Conservation (phyloP, 2,329 filamentous ascomycete genomes). For the Neonectria coccinea region DNA sequence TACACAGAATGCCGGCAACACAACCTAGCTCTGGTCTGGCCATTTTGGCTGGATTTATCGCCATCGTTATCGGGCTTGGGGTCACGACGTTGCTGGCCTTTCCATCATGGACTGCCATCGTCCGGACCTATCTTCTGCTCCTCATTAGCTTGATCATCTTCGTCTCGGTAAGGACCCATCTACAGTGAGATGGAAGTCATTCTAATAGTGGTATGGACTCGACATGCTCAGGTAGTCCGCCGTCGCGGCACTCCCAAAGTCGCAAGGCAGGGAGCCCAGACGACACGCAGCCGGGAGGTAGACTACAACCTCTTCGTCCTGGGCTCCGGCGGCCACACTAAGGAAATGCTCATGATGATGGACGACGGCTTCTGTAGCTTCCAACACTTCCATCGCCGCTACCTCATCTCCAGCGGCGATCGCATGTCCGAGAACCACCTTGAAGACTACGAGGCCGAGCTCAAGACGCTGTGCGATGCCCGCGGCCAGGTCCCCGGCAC, state of each 20-base stretch:
- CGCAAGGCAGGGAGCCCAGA: constrained; percentile 29
- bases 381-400: constrained; percentile 76
- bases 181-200: background rate
- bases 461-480: constrained; percentile 41
- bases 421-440: constrained; percentile 74
- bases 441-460: constrained; percentile 61
- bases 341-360: constrained; percentile 93
- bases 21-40: constrained; percentile 17
- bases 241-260: constrained; percentile 33
- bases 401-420: constrained; percentile 84
- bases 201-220: constrained; percentile 39
- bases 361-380: constrained; percentile 65
- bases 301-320: constrained; percentile 82
- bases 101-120: constrained; percentile 20
- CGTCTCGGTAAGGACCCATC: constrained; percentile 43
- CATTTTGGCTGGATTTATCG: constrained; percentile 15
- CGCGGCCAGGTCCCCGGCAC: constrained; percentile 53
- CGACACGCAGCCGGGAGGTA: constrained; percentile 22
- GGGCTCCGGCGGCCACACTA: constrained; percentile 93
- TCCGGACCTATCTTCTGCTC: constrained; percentile 34
- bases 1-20: background rate
- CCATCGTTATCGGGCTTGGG: constrained; percentile 6
- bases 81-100: constrained; percentile 14
- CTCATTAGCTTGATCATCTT: constrained; percentile 45
- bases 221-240: constrained; percentile 46